A percentile compares a stretch with the other conserved stretches of the same genome.
These are phyloP conservation scores for Adiantum capillusveneris DNA, from an alignment of 75 land plant genomes.

Conservation along the genomic window DNA sequence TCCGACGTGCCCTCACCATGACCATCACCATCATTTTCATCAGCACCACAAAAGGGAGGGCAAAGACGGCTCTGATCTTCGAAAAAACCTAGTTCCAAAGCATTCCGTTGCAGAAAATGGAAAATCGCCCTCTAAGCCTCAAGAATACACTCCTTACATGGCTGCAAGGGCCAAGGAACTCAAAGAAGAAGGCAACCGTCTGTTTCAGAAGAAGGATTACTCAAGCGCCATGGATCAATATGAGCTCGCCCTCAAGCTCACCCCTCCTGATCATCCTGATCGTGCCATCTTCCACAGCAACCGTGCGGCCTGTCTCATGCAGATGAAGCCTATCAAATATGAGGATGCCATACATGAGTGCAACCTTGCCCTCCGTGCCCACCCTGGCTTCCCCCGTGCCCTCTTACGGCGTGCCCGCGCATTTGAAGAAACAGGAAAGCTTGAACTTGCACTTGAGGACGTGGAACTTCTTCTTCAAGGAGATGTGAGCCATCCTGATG, in stretches of 20 bases:
- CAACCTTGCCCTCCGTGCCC: slow-evolving; percentile 59
- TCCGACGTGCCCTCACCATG: too few species aligned
- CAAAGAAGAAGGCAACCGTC: slow-evolving; percentile 70
- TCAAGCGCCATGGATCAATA: slow-evolving; percentile 59
- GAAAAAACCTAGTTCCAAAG: too few species aligned
- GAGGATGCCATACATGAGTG: slow-evolving; percentile 63
- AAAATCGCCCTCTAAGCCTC: not conserved
- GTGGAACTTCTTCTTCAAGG: slow-evolving; percentile 38
- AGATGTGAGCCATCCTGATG: slow-evolving; percentile 56
- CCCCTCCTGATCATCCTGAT: slow-evolving; percentile 55
- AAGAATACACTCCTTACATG: not conserved
- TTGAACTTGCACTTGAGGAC: slow-evolving; percentile 56
- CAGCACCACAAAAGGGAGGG: too few species aligned
- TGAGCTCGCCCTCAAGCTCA: slow-evolving; percentile 52
- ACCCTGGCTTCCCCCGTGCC: slow-evolving; percentile 64
- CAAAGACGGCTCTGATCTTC: too few species aligned
- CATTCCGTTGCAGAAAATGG: not conserved
- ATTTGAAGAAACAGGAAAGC: slow-evolving; percentile 47
- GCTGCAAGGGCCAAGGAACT: slow-evolving; percentile 61
- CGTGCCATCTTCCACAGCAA: slow-evolving; percentile 79
- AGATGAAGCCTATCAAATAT: slow-evolving; percentile 65
- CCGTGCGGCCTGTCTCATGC: slow-evolving; percentile 79
- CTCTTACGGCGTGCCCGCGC: slow-evolving; percentile 71
- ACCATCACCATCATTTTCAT: too few species aligned
- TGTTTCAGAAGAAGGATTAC: slow-evolving; percentile 58